These are phyloP conservation scores for Lecanicillium sp. DNA, from an alignment of 2,329 filamentous ascomycete genomes.

Conservation along the genomic window DNA sequence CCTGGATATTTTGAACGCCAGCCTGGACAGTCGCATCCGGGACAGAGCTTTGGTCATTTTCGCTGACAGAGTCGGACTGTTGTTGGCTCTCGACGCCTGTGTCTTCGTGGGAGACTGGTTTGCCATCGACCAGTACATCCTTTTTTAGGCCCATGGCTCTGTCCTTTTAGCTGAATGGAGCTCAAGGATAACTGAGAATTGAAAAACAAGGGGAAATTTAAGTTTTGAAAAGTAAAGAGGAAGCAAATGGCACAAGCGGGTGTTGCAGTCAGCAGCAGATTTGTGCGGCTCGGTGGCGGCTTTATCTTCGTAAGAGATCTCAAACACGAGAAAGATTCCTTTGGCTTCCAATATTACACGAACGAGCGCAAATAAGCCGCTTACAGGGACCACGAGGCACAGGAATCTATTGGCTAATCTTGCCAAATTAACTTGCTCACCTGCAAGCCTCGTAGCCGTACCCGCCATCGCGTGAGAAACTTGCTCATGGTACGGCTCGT, in stretches of 20 bases:
- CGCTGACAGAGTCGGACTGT: neutral
- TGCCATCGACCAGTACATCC: neutral
- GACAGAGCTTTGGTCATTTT: neutral
- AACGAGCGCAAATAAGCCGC: no score
- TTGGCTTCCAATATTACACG: no score
- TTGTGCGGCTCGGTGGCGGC: no score
- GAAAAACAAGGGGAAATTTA: no score
- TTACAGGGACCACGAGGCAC: neutral
- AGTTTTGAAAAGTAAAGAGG: no score
- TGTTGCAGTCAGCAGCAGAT: no score
- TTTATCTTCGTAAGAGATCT: no score
- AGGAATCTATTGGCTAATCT: neutral
- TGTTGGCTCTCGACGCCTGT: neutral
- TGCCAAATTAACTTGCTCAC: neutral
- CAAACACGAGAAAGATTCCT: no score
- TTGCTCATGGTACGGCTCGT: conserved; percentile 8
- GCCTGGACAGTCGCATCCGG: conserved; percentile 8
- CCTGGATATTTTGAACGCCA: conserved; percentile 26
- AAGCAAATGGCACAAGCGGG: no score
- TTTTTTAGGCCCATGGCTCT: no score
- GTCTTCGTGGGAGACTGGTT: neutral
- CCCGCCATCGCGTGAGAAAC: conserved; percentile 2
- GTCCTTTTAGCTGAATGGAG: no score
- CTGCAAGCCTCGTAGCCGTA: neutral
- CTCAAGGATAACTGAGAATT: no score